Evolutionary conservation across 768 basidiomycete genomes (phyloP).

Genomic region (Pleurotus tuber-regium): DNA sequence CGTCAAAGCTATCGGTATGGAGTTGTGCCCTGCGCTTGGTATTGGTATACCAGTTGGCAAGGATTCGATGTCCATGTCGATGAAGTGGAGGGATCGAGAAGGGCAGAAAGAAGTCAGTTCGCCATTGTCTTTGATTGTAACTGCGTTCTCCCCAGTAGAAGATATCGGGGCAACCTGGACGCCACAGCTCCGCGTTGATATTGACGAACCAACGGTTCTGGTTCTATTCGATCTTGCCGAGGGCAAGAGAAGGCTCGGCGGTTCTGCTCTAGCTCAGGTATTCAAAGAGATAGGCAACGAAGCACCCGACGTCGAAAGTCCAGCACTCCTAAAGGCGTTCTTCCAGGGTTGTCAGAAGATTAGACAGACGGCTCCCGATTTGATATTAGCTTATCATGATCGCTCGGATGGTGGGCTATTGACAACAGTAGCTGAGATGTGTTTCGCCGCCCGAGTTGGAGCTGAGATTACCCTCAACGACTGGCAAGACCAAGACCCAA

Average conservation of each 20-base stretch:
- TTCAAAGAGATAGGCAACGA: constrained; percentile 89
- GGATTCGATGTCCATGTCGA: constrained; percentile 99
- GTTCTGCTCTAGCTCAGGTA: constrained; percentile 93
- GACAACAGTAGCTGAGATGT: constrained; percentile 91
- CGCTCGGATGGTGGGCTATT: constrained; percentile 96
- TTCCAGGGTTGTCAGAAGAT: constrained; percentile 74
- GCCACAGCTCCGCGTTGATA: constrained; percentile 72
- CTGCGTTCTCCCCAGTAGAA: constrained; percentile 87
- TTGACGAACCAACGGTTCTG: constrained; percentile 64
- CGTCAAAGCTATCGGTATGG: constrained; percentile 86
- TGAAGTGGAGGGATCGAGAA: constrained; percentile 75
- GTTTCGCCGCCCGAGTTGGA: constrained; percentile 87
- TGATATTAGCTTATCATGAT: constrained; percentile 95
- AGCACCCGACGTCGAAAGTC: constrained; percentile 84
- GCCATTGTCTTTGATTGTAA: constrained; percentile 90
- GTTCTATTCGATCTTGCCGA: constrained; percentile 87
- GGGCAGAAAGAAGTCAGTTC: constrained; percentile 82
- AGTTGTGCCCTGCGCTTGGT: constrained; percentile 90
- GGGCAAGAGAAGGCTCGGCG: constrained; percentile 83
- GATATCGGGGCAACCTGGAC: constrained; percentile 89
- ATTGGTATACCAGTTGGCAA: constrained; percentile 98
- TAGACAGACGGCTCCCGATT: constrained; percentile 49
- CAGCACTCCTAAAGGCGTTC: constrained; percentile 77
- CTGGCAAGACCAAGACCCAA: constrained; percentile 47
- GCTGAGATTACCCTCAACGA: constrained; percentile 69